Conservation (phyloP, 2,329 filamentous ascomycete species). For the Hypoxylon sp. region DNA sequence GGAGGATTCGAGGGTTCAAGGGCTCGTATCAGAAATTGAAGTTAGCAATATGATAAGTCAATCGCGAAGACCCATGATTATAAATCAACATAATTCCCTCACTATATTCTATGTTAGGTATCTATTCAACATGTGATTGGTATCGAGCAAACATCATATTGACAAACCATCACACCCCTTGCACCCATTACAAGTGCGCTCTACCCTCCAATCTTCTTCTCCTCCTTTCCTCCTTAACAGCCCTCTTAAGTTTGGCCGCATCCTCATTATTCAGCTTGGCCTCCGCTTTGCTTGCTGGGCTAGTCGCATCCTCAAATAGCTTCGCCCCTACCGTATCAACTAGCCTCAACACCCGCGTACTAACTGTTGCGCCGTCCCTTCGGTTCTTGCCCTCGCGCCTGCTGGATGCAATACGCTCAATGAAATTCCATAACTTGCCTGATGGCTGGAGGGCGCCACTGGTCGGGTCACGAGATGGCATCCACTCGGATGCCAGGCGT, state of each 20-base stretch:
- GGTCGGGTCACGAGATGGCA: conserved; percentile 72
- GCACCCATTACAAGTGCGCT: conserved; percentile 62
- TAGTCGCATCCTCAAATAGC: conserved; percentile 73
- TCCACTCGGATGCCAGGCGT: conserved; percentile 80
- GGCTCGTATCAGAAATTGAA: background rate
- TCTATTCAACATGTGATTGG: background rate
- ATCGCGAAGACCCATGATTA: background rate
- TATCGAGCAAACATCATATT: conserved; percentile 18
- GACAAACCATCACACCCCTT: conserved; percentile 29
- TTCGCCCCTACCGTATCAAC: conserved; percentile 79
- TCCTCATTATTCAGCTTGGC: conserved; percentile 66
- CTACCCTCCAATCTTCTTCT: conserved; percentile 64
- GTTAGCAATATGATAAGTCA: conserved; percentile 11
- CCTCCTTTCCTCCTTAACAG: conserved; percentile 61
- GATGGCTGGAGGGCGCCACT: conserved; percentile 74
- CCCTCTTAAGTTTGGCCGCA: conserved; percentile 58
- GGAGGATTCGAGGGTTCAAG: background rate
- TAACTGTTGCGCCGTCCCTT: conserved; percentile 91
- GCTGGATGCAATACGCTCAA: conserved; percentile 84
- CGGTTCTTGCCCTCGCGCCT: conserved; percentile 95
- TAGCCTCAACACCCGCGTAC: conserved; percentile 81
- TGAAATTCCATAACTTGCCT: conserved; percentile 91
- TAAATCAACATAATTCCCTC: background rate
- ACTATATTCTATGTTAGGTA: background rate
- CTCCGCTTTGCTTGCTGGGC: conserved; percentile 54